These are phyloP conservation scores for Saitozyma podzolica DNA, from an alignment of 768 basidiomycete species.

Conservation along the genomic window DNA sequence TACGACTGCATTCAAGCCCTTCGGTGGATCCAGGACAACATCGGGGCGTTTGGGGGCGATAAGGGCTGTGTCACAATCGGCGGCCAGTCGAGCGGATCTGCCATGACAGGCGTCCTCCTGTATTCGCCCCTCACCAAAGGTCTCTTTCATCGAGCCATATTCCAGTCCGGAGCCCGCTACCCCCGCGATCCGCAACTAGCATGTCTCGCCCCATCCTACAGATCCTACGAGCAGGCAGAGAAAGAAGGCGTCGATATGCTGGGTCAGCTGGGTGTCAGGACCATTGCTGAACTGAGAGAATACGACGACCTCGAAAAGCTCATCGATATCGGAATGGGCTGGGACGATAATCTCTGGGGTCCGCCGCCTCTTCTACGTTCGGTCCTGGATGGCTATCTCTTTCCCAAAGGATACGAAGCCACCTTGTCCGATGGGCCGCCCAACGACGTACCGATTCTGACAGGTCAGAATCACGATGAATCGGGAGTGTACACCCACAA, in stretches of 20 bases:
- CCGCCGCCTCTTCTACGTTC: not conserved
- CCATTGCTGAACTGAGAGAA: not conserved
- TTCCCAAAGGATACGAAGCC: not conserved
- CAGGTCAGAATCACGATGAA: not conserved
- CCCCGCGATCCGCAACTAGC: not conserved
- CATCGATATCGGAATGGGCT: not conserved
- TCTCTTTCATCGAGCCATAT: not conserved
- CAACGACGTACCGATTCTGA: not conserved
- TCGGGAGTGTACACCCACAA: not conserved
- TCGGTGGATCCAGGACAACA: constrained; percentile 59
- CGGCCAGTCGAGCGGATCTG: constrained; percentile 41
- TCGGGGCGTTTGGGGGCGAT: constrained; percentile 63
- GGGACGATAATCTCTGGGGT: not conserved
- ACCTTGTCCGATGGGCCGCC: not conserved
- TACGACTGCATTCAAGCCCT: constrained; percentile 22
- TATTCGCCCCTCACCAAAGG: not conserved
- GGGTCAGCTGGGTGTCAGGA: not conserved
- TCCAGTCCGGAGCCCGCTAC: not conserved
- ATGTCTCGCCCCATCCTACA: not conserved
- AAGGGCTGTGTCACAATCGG: constrained; percentile 59
- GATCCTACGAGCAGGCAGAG: not conserved
- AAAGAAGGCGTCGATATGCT: not conserved
- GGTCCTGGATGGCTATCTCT: not conserved
- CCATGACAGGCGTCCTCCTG: not conserved
- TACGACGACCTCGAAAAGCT: not conserved